Percentiles rank a stretch among this genome's conserved stretches.
Conservation (phyloP, 352 stramenopile species). For the Pythium sukuiense region DNA sequence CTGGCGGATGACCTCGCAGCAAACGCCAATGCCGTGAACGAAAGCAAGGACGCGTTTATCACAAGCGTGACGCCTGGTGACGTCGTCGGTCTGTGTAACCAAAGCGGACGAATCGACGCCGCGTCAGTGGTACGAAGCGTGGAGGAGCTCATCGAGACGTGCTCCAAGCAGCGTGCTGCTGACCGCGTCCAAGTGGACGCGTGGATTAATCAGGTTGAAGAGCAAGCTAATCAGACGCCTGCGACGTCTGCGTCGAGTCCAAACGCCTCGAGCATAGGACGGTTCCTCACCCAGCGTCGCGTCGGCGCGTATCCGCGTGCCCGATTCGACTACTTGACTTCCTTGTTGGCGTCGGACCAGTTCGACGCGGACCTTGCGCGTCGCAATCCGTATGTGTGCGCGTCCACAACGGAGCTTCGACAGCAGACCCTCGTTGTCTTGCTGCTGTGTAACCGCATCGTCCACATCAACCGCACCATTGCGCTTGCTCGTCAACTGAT, state of each 20-base stretch:
- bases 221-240: conserved; percentile 49
- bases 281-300: conserved; percentile 66
- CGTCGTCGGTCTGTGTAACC: conserved; percentile 27
- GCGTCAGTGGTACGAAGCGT: conserved; percentile 34
- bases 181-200: conserved; percentile 59
- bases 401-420: conserved; percentile 24
- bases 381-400: conserved; percentile 61
- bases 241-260: neutral
- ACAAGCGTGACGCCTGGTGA: conserved; percentile 57
- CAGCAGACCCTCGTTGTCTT: conserved; percentile 62
- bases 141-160: conserved; percentile 48
- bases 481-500: conserved; percentile 43
- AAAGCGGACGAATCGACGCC: conserved; percentile 12
- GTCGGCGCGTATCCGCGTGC: conserved; percentile 61
- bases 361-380: conserved; percentile 61
- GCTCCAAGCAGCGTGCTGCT: conserved; percentile 44
- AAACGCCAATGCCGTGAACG: conserved; percentile 71
- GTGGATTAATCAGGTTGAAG: conserved; percentile 54
- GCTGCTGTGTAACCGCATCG: conserved; percentile 80
- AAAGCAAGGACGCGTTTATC: conserved; percentile 76
- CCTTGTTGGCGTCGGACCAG: conserved; percentile 55
- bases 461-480: conserved; percentile 81
- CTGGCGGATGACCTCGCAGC: conserved; percentile 92
- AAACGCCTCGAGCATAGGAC: conserved; percentile 30
- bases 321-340: conserved; percentile 80